phyloP scores from a whole-genome alignment of 129 eudicot species.

The Ambrosia trifida region DNA sequence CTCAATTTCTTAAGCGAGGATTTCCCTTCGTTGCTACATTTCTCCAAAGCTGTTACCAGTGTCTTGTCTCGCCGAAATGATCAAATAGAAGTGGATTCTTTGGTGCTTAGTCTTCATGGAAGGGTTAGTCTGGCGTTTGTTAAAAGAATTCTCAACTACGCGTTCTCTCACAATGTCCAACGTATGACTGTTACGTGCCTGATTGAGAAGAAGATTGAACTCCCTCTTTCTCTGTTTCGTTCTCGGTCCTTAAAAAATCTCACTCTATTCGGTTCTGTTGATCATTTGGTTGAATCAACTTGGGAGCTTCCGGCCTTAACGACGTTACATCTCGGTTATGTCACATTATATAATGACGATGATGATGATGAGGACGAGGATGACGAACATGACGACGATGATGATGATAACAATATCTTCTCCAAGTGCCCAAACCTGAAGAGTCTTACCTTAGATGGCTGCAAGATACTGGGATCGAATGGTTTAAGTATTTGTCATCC shows the following conservation, averaged over 20 bases:
- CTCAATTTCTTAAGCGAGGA: conserved; percentile 27
- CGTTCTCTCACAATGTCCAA: conserved; percentile 32
- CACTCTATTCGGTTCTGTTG: not conserved
- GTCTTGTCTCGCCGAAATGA: conserved; percentile 21
- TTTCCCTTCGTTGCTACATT: conserved; percentile 10
- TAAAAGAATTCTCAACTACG: conserved; percentile 8
- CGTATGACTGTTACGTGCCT: not conserved
- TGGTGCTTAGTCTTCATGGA: conserved; percentile 18
- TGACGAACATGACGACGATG: not conserved
- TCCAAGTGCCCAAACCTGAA: conserved; percentile 8
- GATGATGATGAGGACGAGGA: not conserved
- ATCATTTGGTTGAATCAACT: not conserved
- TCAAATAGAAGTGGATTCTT: not conserved
- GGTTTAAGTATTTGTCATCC: conserved; percentile 15
- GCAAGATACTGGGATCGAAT: not conserved
- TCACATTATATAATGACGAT: not conserved
- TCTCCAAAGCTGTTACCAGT: not conserved
- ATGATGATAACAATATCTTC: not conserved
- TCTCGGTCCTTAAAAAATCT: conserved; percentile 21
- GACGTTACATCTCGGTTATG: conserved; percentile 7
- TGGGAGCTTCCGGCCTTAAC: conserved; percentile 28
- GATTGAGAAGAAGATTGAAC: conserved; percentile 1
- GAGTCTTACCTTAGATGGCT: conserved; percentile 13
- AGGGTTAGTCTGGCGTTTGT: not conserved
- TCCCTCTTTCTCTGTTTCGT: not conserved